Base-by-base conservation (phyloP, 192 early-diverging fungal genomes). In the Phlyctochytrium planicorne region DNA sequence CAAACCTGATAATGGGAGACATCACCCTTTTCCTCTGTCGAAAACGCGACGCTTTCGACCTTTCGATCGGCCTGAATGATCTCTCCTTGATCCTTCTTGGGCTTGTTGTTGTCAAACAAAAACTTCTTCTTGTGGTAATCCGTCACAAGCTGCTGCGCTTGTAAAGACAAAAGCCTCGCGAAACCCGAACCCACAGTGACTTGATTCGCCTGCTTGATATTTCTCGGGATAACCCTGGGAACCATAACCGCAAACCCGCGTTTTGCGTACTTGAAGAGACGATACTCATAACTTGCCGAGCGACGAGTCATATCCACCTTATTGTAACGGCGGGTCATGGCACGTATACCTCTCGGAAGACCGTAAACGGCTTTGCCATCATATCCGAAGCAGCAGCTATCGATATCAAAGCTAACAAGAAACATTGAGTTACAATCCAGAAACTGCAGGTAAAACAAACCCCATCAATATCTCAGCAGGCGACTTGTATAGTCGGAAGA, bases 401-500 rank as follows among this genome's bases (percentile, higher is more conserved):
- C n/a, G n/a, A n/a, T n/a, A n/a, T n/a, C n/a, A n/a, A n/a, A n/a
- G n/a, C n/a, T n/a, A n/a, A n/a, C n/a, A n/a, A n/a, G n/a, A n/a
- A n/a, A n/a, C n/a, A n/a, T n/a, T n/a, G n/a, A n/a, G n/a, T n/a
- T n/a, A n/a, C n/a, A n/a, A n/a, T n/a, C n/a, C n/a, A 20, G 40
- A 20, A 14, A 47, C 6, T 14, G 40, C 40, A 20, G 6, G 20
- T 20, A 47, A 14, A 47, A 14, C 40, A 55, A 73, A 73, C 10
- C 72, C 70, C 72, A 73, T 69, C 35, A 73, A 37, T 40, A 73
- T 62, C 34, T 73, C 72, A 25, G 67, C 67, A 16, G 72, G 72
- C 27, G 72, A 73, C 23, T 66, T 35, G 72, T 74, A 73, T 20
- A 73, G 33, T 34, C 72, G 59, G 40, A 73, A 59, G 0, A 73